phyloP scores from a whole-genome alignment of 2,329 filamentous ascomycete genomes.

The Colletotrichum kahawae region DNA sequence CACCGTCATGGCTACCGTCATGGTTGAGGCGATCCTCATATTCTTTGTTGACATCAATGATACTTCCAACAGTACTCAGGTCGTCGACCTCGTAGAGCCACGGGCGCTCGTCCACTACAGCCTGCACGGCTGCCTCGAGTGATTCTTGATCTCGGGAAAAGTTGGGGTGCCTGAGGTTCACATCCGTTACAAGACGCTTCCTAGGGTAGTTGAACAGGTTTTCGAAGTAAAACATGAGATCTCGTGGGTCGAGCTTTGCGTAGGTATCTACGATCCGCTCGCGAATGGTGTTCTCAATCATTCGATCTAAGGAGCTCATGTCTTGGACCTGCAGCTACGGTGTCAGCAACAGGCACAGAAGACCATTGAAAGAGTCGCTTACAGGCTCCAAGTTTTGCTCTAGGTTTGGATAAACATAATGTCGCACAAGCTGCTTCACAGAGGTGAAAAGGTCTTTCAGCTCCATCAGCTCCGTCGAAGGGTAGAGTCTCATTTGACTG shows the following conservation, averaged over 20 bases:
- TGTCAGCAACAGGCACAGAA: not conserved
- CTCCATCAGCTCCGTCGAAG: conserved; percentile 49
- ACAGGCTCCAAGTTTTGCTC: conserved; percentile 41
- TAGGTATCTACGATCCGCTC: conserved; percentile 47
- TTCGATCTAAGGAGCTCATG: conserved; percentile 6
- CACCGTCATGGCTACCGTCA: conserved; percentile 44
- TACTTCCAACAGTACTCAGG: conserved; percentile 39
- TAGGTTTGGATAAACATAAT: conserved; percentile 52
- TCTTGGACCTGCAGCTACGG: not conserved
- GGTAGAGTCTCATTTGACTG: conserved; percentile 48
- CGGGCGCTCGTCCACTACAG: conserved; percentile 41
- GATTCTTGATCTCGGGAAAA: conserved; percentile 53
- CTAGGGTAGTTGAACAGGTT: conserved; percentile 51
- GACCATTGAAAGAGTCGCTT: conserved; percentile 16
- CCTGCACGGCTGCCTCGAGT: conserved; percentile 42
- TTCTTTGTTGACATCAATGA: conserved; percentile 44
- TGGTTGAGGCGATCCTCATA: conserved; percentile 37
- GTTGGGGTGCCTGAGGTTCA: conserved; percentile 42
- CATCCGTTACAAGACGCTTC: conserved; percentile 46
- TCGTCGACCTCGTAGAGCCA: conserved; percentile 34
- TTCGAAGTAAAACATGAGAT: conserved; percentile 55
- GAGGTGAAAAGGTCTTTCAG: conserved; percentile 50
- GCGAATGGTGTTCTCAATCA: conserved; percentile 21
- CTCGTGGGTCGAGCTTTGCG: conserved; percentile 54
- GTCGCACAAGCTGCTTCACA: conserved; percentile 47